phyloP scores from a whole-genome alignment of 345 rosid species.

The Citrus australasica region DNA sequence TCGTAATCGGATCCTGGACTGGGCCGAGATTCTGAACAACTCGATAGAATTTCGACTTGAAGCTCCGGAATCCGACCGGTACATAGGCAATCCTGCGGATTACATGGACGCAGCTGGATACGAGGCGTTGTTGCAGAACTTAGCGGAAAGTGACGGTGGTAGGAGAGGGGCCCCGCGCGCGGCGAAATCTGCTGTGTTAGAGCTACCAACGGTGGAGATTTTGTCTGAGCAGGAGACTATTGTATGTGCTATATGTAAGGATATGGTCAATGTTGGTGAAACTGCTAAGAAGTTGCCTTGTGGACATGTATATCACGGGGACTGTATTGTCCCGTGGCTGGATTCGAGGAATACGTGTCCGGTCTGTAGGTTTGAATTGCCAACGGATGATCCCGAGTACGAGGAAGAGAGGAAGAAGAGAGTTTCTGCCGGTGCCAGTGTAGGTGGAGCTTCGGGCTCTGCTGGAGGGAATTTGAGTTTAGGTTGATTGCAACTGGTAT shows the following conservation, averaged over 20 bases:
- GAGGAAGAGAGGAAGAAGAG: slow-evolving; percentile 56
- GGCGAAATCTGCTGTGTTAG: slow-evolving; percentile 37
- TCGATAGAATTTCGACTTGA: slow-evolving; percentile 60
- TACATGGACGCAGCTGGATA: slow-evolving; percentile 60
- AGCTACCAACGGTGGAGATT: slow-evolving; percentile 42
- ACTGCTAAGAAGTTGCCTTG: slow-evolving; percentile 54
- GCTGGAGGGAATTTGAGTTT: slow-evolving; percentile 24
- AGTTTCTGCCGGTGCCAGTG: background rate
- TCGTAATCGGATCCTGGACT: slow-evolving; percentile 64
- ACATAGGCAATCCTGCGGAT: slow-evolving; percentile 54
- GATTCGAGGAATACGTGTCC: slow-evolving; percentile 73
- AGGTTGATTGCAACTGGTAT: slow-evolving; percentile 18
- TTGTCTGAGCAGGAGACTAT: slow-evolving; percentile 21
- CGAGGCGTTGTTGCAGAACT: slow-evolving; percentile 59
- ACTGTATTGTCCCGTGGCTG: slow-evolving; percentile 69
- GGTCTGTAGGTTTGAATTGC: slow-evolving; percentile 60
- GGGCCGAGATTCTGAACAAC: slow-evolving; percentile 65
- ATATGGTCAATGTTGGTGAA: slow-evolving; percentile 47
- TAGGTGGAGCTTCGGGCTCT: slow-evolving; percentile 29
- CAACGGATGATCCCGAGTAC: slow-evolving; percentile 67
- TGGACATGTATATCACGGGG: slow-evolving; percentile 65
- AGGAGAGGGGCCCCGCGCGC: slow-evolving; percentile 79
- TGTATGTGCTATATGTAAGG: slow-evolving; percentile 64
- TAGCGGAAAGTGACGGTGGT: slow-evolving; percentile 63
- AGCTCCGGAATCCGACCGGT: slow-evolving; percentile 48